phyloP scores from a whole-genome alignment of 2,329 filamentous ascomycete species.

The Alternaria postmessia region DNA sequence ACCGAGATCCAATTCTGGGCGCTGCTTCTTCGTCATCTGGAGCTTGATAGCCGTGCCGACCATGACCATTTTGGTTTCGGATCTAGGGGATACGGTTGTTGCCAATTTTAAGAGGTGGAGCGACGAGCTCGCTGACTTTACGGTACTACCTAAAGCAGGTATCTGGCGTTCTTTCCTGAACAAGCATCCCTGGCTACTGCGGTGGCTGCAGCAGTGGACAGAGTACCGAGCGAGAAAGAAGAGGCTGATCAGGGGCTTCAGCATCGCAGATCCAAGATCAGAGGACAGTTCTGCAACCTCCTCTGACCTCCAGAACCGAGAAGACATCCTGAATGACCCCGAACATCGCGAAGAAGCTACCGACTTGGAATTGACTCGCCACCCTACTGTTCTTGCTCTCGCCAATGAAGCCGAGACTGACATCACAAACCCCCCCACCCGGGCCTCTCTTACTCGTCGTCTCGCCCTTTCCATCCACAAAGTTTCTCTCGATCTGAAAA shows the following conservation, averaged over 20 bases:
- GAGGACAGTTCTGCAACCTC: slow-evolving; percentile 25
- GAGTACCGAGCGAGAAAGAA: slow-evolving; percentile 46
- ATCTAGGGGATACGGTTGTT: slow-evolving; percentile 80
- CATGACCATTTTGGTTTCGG: slow-evolving; percentile 74
- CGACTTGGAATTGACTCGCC: slow-evolving; percentile 18
- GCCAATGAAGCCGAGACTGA: slow-evolving; percentile 26
- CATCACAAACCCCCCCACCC: slow-evolving; percentile 40
- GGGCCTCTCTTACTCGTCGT: slow-evolving; percentile 63
- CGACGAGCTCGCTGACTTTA: slow-evolving; percentile 69
- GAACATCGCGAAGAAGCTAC: slow-evolving; percentile 4
- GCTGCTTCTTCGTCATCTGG: slow-evolving; percentile 94
- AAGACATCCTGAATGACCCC: slow-evolving; percentile 3
- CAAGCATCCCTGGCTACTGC: slow-evolving; percentile 56
- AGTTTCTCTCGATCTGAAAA: slow-evolving; percentile 69
- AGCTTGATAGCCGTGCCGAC: slow-evolving; percentile 84
- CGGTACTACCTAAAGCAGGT: slow-evolving; percentile 68
- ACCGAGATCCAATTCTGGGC: slow-evolving; percentile 78
- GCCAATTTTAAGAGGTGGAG: slow-evolving; percentile 69
- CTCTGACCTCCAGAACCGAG: slow-evolving; percentile 25
- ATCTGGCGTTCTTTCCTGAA: slow-evolving; percentile 61
- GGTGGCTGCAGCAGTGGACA: slow-evolving; percentile 43
- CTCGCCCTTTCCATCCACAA: slow-evolving; percentile 75
- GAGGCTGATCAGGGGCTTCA: slow-evolving; percentile 59
- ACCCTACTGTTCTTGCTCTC: slow-evolving; percentile 17
- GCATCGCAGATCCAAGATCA: slow-evolving; percentile 48